A percentile compares a stretch with the other conserved stretches of the same genome.
Evolutionary conservation across 345 rosid genomes (phyloP).

Genomic region (Corchorus olitorius): DNA sequence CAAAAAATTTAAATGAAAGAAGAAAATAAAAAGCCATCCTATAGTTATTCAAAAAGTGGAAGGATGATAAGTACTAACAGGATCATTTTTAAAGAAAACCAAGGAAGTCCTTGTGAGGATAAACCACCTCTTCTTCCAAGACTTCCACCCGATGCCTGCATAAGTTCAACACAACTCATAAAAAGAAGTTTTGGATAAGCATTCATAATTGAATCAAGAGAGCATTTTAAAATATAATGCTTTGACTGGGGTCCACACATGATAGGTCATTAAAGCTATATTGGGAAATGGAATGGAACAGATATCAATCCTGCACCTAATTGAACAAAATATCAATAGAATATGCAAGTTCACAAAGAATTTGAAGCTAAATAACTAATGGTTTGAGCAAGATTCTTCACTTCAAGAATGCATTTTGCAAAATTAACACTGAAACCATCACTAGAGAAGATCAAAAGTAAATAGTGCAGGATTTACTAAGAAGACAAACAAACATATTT

Average conservation of each 20-base stretch:
- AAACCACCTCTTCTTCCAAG: constrained; percentile 99
- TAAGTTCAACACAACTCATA: constrained; percentile 14
- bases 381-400: neutral
- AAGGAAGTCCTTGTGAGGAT: constrained; percentile 93
- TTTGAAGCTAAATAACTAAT: neutral
- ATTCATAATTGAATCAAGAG: constrained; percentile 7
- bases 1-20: neutral
- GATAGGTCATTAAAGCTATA: neutral
- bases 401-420: constrained; percentile 6
- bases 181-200: neutral
- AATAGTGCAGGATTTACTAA: constrained; percentile 2
- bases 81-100: constrained; percentile 98
- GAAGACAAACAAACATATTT: neutral
- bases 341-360: neutral
- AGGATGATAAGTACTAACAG: constrained; percentile 59
- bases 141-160: constrained; percentile 98
- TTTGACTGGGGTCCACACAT: neutral
- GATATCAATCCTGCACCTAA: neutral
- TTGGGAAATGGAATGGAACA: neutral
- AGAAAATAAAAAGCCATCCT: neutral
- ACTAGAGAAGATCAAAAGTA: neutral
- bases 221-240: constrained; percentile 11
- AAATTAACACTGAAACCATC: neutral
- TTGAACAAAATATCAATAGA: neutral
- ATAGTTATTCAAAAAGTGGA: neutral